phyloP scores from a whole-genome alignment of 2,329 filamentous ascomycete genomes.

The Chaetomium globosum region DNA sequence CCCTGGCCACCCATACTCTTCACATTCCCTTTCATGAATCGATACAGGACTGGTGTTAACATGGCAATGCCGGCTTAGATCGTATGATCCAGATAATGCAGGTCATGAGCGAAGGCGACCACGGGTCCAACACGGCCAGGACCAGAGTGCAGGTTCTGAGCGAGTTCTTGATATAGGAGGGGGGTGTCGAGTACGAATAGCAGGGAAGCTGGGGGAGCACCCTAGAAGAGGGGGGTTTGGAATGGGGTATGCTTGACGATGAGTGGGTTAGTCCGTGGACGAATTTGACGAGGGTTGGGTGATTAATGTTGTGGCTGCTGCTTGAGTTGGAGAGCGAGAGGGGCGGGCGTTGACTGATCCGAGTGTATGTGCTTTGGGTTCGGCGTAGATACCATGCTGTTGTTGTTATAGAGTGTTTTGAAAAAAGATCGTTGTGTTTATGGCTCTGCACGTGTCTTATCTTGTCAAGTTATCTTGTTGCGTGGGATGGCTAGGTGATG shows the following conservation, averaged over 20 bases:
- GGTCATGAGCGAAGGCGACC: conserved; percentile 56
- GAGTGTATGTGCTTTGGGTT: background rate
- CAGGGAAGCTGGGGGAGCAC: background rate
- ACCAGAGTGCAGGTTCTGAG: conserved; percentile 62
- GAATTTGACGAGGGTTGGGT: background rate
- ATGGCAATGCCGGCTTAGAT: conserved; percentile 42
- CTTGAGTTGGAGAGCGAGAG: background rate
- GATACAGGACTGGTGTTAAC: background rate
- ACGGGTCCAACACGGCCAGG: conserved; percentile 61
- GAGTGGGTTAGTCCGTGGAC: background rate
- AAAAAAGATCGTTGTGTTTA: background rate
- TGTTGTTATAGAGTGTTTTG: background rate
- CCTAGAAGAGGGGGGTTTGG: background rate
- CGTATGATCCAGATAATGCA: conserved; percentile 68
- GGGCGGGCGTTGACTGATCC: background rate
- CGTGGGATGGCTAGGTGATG: background rate
- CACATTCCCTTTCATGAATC: background rate
- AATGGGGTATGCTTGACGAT: background rate
- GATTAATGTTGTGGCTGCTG: background rate
- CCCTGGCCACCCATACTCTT: background rate
- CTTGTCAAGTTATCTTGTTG: background rate
- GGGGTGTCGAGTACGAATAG: background rate
- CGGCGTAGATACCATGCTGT: conserved; percentile 1
- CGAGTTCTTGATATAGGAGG: conserved; percentile 49
- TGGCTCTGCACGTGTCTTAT: background rate